Evolutionary conservation across 495 filamentous ascomycete species (phyloP), one percentile per base, ranked within the genome.

Genomic region (Lentithecium fluviatile): DNA sequence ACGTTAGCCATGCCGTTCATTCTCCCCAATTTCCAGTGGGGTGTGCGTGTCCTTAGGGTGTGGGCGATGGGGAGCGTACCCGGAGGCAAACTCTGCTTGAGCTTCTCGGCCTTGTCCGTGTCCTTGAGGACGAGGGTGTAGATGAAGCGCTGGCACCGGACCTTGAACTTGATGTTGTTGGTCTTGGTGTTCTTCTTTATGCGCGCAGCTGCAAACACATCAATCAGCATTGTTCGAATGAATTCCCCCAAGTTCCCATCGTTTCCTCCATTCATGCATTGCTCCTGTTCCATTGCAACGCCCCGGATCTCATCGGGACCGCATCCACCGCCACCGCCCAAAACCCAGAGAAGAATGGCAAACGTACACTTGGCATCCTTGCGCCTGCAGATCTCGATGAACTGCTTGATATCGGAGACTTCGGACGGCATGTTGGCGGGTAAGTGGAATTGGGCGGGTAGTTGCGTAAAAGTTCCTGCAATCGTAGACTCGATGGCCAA

Each of bases 331-430:
- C n/a, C n/a, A n/a, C n/a, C n/a, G n/a, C n/a, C n/a, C n/a, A n/a
- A n/a, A n/a, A n/a, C n/a, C 25, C 32, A 24, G 11, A 21, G 49
- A 47, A 32, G 19, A 19, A 25, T 15, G 17, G 43, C n/a, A 43
- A 20, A 76, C 74, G 56, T 69, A 96, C 92, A 95, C 71, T 89
- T 91, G 73, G 95, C 94, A 84, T 99, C 94, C 80, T 94, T 94
- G 73, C 94, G 88, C 79, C 92, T 86, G 88, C 90, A 96, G 82
- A 97, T 93, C 89, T 99, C 95, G 80, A 99, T 95, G 88, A 99
- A 99, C 82, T 96, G 80, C 90, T 97, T 99, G 87, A 99, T 97
- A 73, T 97, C 95, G 73, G 87, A 88, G 78, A 97, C 86, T 91
- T 97, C 92, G 72, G 85, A 83, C 87, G 94, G 94, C 94, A 99